Evolutionary conservation across 148 eudicot species (phyloP), one percentile per base, ranked within the genome.

Genomic region (Arbutus unedo): DNA sequence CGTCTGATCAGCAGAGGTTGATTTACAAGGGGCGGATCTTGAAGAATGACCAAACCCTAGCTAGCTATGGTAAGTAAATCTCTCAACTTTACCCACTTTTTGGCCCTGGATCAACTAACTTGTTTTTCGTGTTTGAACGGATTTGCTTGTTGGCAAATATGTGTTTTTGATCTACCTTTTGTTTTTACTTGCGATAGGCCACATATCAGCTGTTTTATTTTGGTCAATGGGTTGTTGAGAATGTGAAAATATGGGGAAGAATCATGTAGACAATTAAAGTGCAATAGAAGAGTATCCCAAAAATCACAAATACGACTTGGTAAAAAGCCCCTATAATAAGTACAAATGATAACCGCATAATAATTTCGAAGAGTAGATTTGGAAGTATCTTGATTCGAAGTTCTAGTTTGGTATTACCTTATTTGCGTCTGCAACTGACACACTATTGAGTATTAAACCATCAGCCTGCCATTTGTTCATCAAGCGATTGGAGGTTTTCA

Each of bases 21-120:
- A 95, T 95, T 85, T 95, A 95, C 81, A 93, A 95, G 81, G 97
- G 97, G 38, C 93, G 97, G 87, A 93, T 95, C 88, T 90, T 95
- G 78, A 95, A 95, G 90, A 95, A 95, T 67, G 97, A 95, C 79
- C 97, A 95, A 84, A 92, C 91, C 85, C 94, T 95, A 73, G 91
- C 64, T 44, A 91, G 93, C 86, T 95, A 95, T 82, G 97, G 97
- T 95, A 90, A 54, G 80, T 71, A 19, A 53, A 44, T 62, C 31
- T 55, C 5, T 54, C 6, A 5, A 60, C 38, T 11, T 21, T 31
- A 8, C 56, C 6, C 3, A 13, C 47, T 82, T 21, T 23, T 7
- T 48, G 23, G 59, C 31, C 64, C 51, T 68, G 5, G 1, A 38
- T 71, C n/a, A 57, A 14, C 25, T 4, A 38, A 50, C 15, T 66